Conservation (phyloP, 495 filamentous ascomycete genomes). For the Penicillium coprophilum region DNA sequence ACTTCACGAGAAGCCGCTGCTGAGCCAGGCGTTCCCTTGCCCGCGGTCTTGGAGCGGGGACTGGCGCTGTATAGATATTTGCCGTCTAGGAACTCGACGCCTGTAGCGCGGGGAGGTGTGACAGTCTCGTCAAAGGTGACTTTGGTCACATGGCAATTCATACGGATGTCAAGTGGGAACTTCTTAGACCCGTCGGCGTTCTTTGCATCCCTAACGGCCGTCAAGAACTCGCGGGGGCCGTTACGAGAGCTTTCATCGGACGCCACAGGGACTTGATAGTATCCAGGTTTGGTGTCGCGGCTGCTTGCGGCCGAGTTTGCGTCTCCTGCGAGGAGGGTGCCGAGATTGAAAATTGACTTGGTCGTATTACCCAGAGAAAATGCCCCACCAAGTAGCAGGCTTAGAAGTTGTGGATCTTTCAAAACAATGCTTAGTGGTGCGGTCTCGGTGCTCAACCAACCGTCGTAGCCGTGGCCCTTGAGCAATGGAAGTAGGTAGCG, state of each 20-base stretch:
- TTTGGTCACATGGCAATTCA: constrained; percentile 61
- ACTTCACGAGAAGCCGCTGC: constrained; percentile 55
- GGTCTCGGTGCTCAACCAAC: constrained; percentile 55
- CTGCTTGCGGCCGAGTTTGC: constrained; percentile 46
- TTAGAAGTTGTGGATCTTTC: constrained; percentile 53
- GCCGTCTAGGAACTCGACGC: constrained; percentile 63
- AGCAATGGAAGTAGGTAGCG: constrained; percentile 45
- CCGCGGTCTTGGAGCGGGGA: constrained; percentile 34
- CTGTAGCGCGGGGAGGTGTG: constrained; percentile 52
- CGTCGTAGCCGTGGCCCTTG: constrained; percentile 56
- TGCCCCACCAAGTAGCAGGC: constrained; percentile 49
- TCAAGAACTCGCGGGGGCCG: constrained; percentile 54
- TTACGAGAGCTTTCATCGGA: constrained; percentile 49
- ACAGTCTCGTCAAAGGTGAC: constrained; percentile 51
- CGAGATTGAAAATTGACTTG: constrained; percentile 39
- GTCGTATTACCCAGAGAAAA: constrained; percentile 49
- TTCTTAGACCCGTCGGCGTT: constrained; percentile 53
- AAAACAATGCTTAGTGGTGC: constrained; percentile 49
- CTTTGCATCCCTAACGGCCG: constrained; percentile 48
- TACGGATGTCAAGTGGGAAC: constrained; percentile 59
- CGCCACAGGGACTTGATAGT: constrained; percentile 55
- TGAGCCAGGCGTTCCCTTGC: constrained; percentile 42
- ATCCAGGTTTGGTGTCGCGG: constrained; percentile 42
- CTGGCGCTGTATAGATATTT: constrained; percentile 59
- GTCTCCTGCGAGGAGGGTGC: constrained; percentile 50